These are phyloP conservation scores for Typha latifolia DNA, from an alignment of 176 grass and related monocot genomes.

Conservation along the genomic window DNA sequence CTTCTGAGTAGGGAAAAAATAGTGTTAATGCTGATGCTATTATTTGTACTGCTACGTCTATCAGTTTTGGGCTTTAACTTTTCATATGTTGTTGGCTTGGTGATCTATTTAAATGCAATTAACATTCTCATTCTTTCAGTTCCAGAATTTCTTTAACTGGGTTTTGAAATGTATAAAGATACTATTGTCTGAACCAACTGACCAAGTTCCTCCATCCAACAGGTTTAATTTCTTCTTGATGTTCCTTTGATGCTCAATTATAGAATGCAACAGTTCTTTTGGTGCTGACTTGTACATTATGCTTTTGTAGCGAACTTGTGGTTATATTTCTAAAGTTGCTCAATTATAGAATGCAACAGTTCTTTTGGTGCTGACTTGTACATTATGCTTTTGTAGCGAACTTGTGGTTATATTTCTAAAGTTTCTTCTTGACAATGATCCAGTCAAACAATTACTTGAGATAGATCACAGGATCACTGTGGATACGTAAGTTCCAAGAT, in stretches of 20 bases:
- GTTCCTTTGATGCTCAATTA: slow-evolving; percentile 15
- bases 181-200: slow-evolving; percentile 72
- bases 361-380: slow-evolving; percentile 18
- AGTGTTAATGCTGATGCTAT: too few species aligned
- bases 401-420: slow-evolving; percentile 89
- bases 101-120: slow-evolving; percentile 4
- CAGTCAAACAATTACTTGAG: slow-evolving; percentile 76
- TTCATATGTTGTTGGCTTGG: background rate
- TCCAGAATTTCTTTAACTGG: slow-evolving; percentile 98
- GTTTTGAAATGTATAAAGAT: slow-evolving; percentile 81
- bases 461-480: slow-evolving; percentile 46
- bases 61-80: background rate
- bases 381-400: slow-evolving; percentile 45
- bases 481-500: slow-evolving; percentile 60
- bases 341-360: too few species aligned
- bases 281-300: slow-evolving; percentile 4
- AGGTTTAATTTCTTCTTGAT: slow-evolving; percentile 29
- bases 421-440: slow-evolving; percentile 75
- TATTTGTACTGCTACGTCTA: background rate
- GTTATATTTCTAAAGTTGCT: slow-evolving; percentile 91
- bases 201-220: slow-evolving; percentile 66
- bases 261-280: slow-evolving; percentile 5
- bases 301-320: slow-evolving; percentile 66
- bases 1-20: too few species aligned
- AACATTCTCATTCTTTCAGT: slow-evolving; percentile 45